Conservation (phyloP, 495 filamentous ascomycete species). For the Penicillium cinerascens region DNA sequence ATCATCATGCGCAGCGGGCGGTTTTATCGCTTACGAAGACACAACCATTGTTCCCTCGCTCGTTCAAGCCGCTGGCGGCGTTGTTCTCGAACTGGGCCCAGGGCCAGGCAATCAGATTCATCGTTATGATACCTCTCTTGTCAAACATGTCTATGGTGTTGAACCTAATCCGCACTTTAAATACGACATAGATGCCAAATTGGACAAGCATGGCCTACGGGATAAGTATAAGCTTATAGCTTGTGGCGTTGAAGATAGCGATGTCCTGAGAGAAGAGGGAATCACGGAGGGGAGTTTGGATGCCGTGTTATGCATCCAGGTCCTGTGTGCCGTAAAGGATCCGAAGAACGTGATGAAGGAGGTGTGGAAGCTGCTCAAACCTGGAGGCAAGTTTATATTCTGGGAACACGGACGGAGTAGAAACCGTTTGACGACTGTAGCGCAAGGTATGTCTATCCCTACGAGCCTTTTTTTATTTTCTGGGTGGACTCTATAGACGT, state of each 20-base stretch:
- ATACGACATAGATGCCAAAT: slow-evolving; percentile 17
- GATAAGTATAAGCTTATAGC: slow-evolving; percentile 39
- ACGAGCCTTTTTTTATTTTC: too few relatives aligned
- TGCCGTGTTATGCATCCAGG: slow-evolving; percentile 27
- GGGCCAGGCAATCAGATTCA: slow-evolving; percentile 46
- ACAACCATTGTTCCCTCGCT: slow-evolving; percentile 42
- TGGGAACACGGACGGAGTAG: slow-evolving; percentile 40
- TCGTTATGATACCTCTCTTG: slow-evolving; percentile 30
- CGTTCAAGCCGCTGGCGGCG: slow-evolving; percentile 32
- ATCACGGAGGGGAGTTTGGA: slow-evolving; percentile 38
- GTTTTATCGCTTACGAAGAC: slow-evolving; percentile 38
- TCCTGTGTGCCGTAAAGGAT: slow-evolving; percentile 27
- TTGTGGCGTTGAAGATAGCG: slow-evolving; percentile 37
- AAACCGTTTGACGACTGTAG: slow-evolving; percentile 23
- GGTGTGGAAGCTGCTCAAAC: slow-evolving; percentile 29
- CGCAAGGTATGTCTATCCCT: slow-evolving; percentile 33
- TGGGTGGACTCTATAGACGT: too few relatives aligned
- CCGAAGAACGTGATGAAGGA: slow-evolving; percentile 19
- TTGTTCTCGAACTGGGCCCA: slow-evolving; percentile 48
- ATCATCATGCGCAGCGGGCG: slow-evolving; percentile 10
- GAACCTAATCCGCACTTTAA: slow-evolving; percentile 38
- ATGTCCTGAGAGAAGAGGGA: slow-evolving; percentile 29
- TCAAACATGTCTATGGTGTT: slow-evolving; percentile 41
- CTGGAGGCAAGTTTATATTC: slow-evolving; percentile 39
- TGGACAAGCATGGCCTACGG: slow-evolving; percentile 23